Conservation (phyloP, 2,329 filamentous ascomycete genomes). For the Knufia petricola region DNA sequence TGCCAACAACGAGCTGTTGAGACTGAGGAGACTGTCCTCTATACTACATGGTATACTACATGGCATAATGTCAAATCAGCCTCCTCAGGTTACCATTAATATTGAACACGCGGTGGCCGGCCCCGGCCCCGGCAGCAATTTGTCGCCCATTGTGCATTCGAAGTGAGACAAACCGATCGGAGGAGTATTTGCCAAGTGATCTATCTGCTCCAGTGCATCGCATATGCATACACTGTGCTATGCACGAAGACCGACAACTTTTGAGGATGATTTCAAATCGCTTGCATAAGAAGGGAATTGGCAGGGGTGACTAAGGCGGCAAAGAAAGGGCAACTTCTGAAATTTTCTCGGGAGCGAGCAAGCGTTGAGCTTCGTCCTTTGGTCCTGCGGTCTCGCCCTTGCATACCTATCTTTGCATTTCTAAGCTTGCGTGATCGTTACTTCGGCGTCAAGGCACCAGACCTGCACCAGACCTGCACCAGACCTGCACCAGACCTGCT, state of each 20-base stretch:
- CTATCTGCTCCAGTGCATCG: not conserved
- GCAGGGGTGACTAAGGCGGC: not conserved
- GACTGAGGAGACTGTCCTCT: not conserved
- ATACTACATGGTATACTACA: too few species aligned
- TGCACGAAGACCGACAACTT: not conserved
- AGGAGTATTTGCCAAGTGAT: not conserved
- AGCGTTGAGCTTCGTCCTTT: not conserved
- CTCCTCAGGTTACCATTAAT: not conserved
- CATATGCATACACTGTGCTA: not conserved
- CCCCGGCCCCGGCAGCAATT: not conserved
- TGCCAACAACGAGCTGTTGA: not conserved
- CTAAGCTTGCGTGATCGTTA: slow-evolving; percentile 6
- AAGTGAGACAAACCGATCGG: not conserved
- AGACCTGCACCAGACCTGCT: not conserved
- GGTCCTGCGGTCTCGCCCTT: not conserved
- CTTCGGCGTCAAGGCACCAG: not conserved
- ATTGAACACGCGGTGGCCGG: not conserved
- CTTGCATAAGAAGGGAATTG: not conserved
- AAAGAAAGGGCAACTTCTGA: slow-evolving; percentile 4
- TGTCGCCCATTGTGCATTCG: not conserved
- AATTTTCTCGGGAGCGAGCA: slow-evolving; percentile 2
- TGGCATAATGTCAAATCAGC: slow-evolving; percentile 4
- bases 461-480: not conserved
- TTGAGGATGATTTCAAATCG: slow-evolving; percentile 4
- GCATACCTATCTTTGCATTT: slow-evolving; percentile 6